phyloP scores from a whole-genome alignment of 139 green algal genomes.

The Chlorella sp. region DNA sequence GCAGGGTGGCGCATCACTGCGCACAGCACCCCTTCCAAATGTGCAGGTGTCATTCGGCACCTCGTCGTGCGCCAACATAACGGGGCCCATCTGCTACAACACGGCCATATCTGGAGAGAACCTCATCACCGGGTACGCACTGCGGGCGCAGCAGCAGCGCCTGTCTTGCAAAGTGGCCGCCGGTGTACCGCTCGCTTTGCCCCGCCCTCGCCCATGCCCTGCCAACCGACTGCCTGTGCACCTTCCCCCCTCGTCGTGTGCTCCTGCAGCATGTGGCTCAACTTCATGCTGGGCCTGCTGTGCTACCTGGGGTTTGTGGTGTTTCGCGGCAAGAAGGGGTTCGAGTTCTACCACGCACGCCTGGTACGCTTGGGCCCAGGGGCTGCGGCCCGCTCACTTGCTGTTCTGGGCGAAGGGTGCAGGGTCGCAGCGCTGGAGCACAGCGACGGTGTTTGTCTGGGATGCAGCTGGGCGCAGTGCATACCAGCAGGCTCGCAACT shows the following conservation, averaged over 20 bases:
- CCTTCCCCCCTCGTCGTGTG: background rate
- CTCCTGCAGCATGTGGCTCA: slow-evolving; percentile 42
- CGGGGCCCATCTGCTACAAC: slow-evolving; percentile 48
- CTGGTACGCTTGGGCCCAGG: slow-evolving; percentile 11
- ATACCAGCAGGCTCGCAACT: background rate
- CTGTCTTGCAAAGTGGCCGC: background rate
- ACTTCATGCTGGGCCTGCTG: slow-evolving; percentile 23
- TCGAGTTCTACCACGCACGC: slow-evolving; percentile 47
- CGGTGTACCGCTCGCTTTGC: background rate
- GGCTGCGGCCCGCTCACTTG: background rate
- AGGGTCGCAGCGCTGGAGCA: background rate
- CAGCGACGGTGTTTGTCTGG: background rate
- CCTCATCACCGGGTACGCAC: slow-evolving; percentile 34
- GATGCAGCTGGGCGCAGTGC: background rate
- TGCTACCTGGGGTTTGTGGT: slow-evolving; percentile 44
- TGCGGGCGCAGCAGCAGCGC: background rate
- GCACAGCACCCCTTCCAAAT: too few species aligned
- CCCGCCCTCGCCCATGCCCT: background rate
- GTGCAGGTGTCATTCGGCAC: slow-evolving; percentile 9
- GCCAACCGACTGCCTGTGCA: background rate
- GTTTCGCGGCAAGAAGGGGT: slow-evolving; percentile 31
- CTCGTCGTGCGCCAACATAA: slow-evolving; percentile 32
- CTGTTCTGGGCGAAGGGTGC: background rate
- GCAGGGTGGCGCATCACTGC: too few species aligned
- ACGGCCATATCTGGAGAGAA: slow-evolving; percentile 46